These are phyloP conservation scores for Trypethelium eluteriae DNA, from an alignment of 495 filamentous ascomycete species.

Conservation along the genomic window DNA sequence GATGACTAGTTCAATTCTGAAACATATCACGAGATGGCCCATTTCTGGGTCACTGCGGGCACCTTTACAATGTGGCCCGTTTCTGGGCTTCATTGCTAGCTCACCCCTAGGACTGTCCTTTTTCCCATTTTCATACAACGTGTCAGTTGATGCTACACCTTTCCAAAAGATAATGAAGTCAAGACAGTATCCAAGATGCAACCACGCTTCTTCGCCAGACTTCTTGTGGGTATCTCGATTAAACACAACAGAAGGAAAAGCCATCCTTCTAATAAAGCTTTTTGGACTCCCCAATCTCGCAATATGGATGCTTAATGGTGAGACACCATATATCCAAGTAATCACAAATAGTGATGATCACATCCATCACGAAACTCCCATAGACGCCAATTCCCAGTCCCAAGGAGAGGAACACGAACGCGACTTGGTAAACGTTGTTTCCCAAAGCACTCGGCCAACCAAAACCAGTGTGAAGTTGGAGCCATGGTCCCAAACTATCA, in stretches of 20 bases:
- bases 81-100: too few species aligned
- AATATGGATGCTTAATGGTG: conserved; percentile 75
- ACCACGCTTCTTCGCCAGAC: too few species aligned
- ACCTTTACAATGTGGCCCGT: too few species aligned
- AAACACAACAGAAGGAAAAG: not conserved
- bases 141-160: too few species aligned
- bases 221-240: not conserved
- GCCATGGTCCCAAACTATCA: conserved; percentile 65
- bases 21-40: too few species aligned
- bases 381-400: conserved; percentile 79
- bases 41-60: too few species aligned
- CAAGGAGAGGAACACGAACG: conserved; percentile 75
- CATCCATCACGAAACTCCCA: conserved; percentile 90
- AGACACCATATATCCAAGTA: conserved; percentile 97
- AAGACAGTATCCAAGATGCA: too few species aligned
- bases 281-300: conserved; percentile 28
- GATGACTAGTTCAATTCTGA: too few species aligned
- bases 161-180: too few species aligned
- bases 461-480: conserved; percentile 51
- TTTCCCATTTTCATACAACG: too few species aligned
- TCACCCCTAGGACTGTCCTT: too few species aligned
- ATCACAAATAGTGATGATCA: conserved; percentile 94
- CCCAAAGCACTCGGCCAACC: conserved; percentile 78
- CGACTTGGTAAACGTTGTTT: conserved; percentile 66
- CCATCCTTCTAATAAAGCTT: conserved; percentile 18